A percentile compares a stretch with the other conserved stretches of the same genome.
phyloP scores from a whole-genome alignment of 2,329 filamentous ascomycete species.

The Cyanodermella asteris region DNA sequence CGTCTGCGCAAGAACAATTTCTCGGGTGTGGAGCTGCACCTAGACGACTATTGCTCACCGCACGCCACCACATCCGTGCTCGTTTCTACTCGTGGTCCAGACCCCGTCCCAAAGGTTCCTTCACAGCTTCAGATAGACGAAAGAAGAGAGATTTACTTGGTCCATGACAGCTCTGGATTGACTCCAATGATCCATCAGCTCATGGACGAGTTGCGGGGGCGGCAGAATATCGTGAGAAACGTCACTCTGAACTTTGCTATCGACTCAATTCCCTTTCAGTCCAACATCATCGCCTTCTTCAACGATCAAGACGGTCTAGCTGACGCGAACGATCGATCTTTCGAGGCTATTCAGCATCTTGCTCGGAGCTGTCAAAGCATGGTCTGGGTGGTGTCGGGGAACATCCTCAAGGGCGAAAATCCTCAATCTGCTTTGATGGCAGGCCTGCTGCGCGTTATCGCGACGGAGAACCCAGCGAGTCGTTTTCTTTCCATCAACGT shows the following conservation, averaged over 20 bases:
- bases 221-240: too few relatives aligned
- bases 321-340: conserved; percentile 1
- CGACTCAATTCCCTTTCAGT: background rate
- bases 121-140: too few relatives aligned
- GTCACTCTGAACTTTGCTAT: background rate
- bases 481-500: conserved; percentile 1
- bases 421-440: conserved; percentile 2
- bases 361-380: conserved; percentile 3
- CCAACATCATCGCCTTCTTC: conserved; percentile 4
- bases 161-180: too few relatives aligned
- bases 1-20: background rate
- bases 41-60: conserved; percentile 2
- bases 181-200: too few relatives aligned
- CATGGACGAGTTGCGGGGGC: too few relatives aligned
- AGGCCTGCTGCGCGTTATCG: conserved; percentile 2
- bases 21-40: conserved; percentile 2
- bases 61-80: too few relatives aligned
- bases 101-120: too few relatives aligned
- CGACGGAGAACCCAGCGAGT: conserved; percentile 1
- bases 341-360: conserved; percentile 1
- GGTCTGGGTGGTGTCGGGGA: conserved; percentile 6
- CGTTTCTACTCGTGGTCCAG: too few relatives aligned
- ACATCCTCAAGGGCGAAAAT: conserved; percentile 1
- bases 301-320: conserved; percentile 4
- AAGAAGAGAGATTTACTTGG: too few relatives aligned